Evolutionary conservation across 495 filamentous ascomycete genomes (phyloP).

Genomic region (Bathelium albidoporum): DNA sequence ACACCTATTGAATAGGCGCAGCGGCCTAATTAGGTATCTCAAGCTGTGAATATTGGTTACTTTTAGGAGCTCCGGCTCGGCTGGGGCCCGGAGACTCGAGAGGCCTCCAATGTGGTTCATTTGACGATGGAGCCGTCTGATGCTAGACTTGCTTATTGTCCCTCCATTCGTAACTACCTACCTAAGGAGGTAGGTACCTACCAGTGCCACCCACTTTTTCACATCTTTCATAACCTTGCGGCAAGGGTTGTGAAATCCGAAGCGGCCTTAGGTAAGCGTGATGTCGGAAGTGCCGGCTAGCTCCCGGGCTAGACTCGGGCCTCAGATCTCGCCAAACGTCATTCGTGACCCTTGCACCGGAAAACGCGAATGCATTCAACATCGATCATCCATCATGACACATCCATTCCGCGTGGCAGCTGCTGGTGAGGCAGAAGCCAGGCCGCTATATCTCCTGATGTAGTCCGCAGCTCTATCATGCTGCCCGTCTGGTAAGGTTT

Average conservation of each 20-base stretch:
- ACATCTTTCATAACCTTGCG: neutral
- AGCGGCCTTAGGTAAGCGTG: neutral
- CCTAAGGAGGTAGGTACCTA: too few species aligned
- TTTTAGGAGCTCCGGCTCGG: too few species aligned
- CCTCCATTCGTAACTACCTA: too few species aligned
- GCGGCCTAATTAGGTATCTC: too few species aligned
- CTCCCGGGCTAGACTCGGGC: neutral
- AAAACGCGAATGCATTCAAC: neutral
- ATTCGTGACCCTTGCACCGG: neutral
- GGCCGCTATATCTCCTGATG: neutral
- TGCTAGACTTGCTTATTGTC: too few species aligned
- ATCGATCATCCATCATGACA: neutral
- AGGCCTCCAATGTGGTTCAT: too few species aligned
- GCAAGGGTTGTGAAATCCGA: neutral
- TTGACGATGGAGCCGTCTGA: too few species aligned
- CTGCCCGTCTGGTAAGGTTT: neutral
- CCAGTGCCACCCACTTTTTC: too few species aligned
- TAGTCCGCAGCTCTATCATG: neutral
- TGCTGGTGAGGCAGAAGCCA: neutral
- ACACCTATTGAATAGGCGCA: neutral
- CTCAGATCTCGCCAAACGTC: neutral
- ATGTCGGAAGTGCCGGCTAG: neutral
- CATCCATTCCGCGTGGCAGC: neutral
- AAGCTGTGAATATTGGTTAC: too few species aligned
- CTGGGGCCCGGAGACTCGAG: too few species aligned